Base-by-base conservation (phyloP, 2,329 filamentous ascomycete species). In the Zalaria obscura region DNA sequence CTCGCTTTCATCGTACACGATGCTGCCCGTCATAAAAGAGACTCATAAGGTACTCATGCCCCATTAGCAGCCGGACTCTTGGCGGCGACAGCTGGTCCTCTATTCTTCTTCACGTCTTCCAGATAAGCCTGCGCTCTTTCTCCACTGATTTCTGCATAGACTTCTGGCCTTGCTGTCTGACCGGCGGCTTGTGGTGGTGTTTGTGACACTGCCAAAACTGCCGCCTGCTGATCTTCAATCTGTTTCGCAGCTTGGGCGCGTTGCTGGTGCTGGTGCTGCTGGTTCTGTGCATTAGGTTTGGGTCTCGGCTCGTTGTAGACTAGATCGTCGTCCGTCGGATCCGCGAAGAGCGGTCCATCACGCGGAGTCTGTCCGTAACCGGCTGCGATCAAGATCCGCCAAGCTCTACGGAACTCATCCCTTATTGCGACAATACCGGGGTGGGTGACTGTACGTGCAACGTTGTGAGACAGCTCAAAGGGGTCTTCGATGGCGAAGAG, bases 401-500 rank as follows among this genome's bases (percentile, higher is more conserved):
- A 83, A 3, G 84, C 85, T 18, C 86, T 73, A 11, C 84, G 73
- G 54, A 93, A 91, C 60, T 94, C 86, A 51, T 91, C 81, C 34
- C 84, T 71, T 45, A 93, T 91, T 1, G 80, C 73, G 1, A 84
- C 79, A 47, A 93, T 84, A 2, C 86, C 85, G 45, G 78, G 75
- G 53, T 89, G 83, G 5, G 81, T 87, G 1, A 94, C 86, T 0
- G 86, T 93, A 39, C 85, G 71, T 3, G 83, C 88, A 29, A 94
- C 82, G 51, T 94, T 95, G 61, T 94, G 86, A 34, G 86, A 79
- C 2, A 78, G 63, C 63, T 94, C 86, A 53, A 94, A 94, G 0
- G 88, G 88, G 57, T 94, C 88, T 56, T 94, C 88, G 45, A 95
- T 88, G 28, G 85, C 84, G 49, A 94, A 83, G 4, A 94, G 71